phyloP scores from a whole-genome alignment of 2,329 filamentous ascomycete species.

The Pseudocercospora vitis region DNA sequence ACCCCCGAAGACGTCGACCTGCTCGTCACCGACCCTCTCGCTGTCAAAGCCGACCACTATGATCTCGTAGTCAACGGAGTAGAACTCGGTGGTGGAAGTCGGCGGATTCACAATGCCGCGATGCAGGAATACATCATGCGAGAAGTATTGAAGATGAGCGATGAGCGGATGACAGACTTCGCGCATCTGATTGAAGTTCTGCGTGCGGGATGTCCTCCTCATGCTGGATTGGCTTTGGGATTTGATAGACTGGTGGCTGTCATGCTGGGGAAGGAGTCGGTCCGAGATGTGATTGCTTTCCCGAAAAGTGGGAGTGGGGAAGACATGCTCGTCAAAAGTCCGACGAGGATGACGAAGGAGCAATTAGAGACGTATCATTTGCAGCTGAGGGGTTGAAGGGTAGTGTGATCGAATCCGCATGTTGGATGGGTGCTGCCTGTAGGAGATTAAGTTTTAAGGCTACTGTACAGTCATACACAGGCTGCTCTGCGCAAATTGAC shows the following conservation, averaged over 20 bases:
- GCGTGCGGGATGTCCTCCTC: conserved; percentile 83
- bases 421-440: too few species aligned
- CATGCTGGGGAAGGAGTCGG: conserved; percentile 71
- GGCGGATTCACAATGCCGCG: conserved; percentile 81
- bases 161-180: conserved; percentile 75
- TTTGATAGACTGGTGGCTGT: conserved; percentile 85
- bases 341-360: conserved; percentile 64
- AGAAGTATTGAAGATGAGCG: conserved; percentile 76
- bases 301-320: conserved; percentile 91
- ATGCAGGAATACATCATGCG: conserved; percentile 84
- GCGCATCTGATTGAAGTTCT: conserved; percentile 80
- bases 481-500: neutral
- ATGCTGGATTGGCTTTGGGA: conserved; percentile 88
- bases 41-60: conserved; percentile 82
- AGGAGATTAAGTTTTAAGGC: too few species aligned
- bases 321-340: conserved; percentile 78
- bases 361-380: conserved; percentile 62
- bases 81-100: conserved; percentile 88
- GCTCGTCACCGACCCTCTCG: conserved; percentile 69
- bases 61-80: conserved; percentile 95
- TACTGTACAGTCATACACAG: neutral
- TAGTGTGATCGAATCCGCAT: too few species aligned
- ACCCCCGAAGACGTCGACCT: conserved; percentile 70
- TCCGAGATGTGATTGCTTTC: conserved; percentile 94
- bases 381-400: conserved; percentile 27